Base-by-base conservation (phyloP, 23 red algal genomes). In the Cyanidioschyzon merolae region DNA sequence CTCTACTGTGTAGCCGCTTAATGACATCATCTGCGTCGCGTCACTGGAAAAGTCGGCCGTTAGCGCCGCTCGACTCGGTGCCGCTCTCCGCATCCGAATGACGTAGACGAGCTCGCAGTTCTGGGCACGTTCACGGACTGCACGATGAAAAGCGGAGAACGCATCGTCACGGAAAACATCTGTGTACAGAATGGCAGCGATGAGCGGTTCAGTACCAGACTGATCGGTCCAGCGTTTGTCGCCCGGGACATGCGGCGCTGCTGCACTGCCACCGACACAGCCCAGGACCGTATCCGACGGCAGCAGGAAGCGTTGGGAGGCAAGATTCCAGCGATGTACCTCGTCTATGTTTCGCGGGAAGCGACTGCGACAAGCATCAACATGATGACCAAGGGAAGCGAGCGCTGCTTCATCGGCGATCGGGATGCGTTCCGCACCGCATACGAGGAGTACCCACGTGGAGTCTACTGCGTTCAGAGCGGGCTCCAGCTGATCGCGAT, bases 1-100 rank as follows among this genome's bases (percentile, higher is more conserved):
- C 24, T 86, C 59, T 34, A 86, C 82, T 40, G 74, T 50, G 58
- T 89, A 95, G 68, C 80, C 77, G 59, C 85, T 81, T 39, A 95
- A 75, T 25, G 59, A 67, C 37, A 81, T 40, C n/a, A 35, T 18
- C 16, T 7, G 21, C 63, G 63, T 71, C 29, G 63, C 32, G 16
- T 25, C n/a, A 3, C 12, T 15, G 16, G 7, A 25, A 25, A 27
- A 27, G 16, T 7, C 16, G 12, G 63, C 63, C 16, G 16, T 27
- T 3, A 71, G 16, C 12, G 29, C n/a, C 29, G 32, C 63, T 71
- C 63, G 12, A 32, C 45, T 54, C n/a, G n/a, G n/a, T n/a, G n/a
- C n/a, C n/a, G n/a, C n/a, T n/a, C n/a, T n/a, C 45, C 45, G 45
- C 12, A 17, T 3, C 2, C 63, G 63, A 7, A 71, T 7, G 7